These are phyloP conservation scores for Vitis rotundifolia DNA, from an alignment of 164 flowering plant genomes.

Conservation along the genomic window DNA sequence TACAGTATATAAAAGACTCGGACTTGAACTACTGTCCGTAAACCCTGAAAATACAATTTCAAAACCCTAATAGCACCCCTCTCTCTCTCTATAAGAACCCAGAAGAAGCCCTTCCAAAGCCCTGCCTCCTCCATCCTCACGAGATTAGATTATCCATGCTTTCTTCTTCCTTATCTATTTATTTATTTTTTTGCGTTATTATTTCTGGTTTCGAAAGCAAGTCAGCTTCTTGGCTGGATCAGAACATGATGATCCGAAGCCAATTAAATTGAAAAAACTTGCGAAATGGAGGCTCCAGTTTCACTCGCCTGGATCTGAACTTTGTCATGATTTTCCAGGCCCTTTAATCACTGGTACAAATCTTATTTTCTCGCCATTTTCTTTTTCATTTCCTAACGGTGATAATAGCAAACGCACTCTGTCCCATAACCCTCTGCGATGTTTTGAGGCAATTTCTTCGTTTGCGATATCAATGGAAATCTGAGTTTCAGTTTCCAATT, in stretches of 20 bases:
- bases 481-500: slow-evolving; percentile 15
- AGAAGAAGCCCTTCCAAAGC: too few species aligned
- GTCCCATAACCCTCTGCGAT: slow-evolving; percentile 38
- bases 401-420: slow-evolving; percentile 56
- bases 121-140: too few species aligned
- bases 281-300: slow-evolving; percentile 39
- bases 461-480: slow-evolving; percentile 33
- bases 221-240: slow-evolving; percentile 60
- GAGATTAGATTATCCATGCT: too few species aligned
- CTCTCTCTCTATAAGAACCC: too few species aligned
- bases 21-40: too few species aligned
- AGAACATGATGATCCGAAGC: slow-evolving; percentile 12
- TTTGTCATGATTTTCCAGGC: slow-evolving; percentile 41
- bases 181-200: too few species aligned
- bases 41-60: too few species aligned
- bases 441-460: slow-evolving; percentile 67
- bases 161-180: too few species aligned
- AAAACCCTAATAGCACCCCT: too few species aligned
- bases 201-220: slow-evolving; percentile 29
- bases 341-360: slow-evolving; percentile 46
- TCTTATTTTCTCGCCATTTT: background rate
- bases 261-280: slow-evolving; percentile 33
- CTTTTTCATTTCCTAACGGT: background rate
- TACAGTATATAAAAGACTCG: too few species aligned
- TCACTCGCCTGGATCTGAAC: slow-evolving; percentile 59